phyloP scores from a whole-genome alignment of 352 stramenopile species.

The Pythium monospermum region DNA sequence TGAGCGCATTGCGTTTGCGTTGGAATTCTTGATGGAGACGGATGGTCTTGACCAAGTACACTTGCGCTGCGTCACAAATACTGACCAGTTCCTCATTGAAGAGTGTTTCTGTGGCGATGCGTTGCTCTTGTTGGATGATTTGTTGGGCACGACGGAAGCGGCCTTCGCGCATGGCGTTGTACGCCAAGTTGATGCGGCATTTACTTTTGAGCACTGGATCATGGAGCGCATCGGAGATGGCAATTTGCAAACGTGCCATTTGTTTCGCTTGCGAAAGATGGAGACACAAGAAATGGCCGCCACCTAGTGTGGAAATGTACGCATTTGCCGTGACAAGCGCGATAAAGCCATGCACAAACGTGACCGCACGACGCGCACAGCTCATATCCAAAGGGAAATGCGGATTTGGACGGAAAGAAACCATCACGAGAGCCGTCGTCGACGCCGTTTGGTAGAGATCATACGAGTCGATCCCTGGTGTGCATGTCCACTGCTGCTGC shows the following conservation, averaged over 20 bases:
- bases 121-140: constrained; percentile 43
- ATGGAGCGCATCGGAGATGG: constrained; percentile 61
- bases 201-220: constrained; percentile 79
- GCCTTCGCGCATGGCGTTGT: constrained; percentile 69
- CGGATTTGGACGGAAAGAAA: constrained; percentile 42
- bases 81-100: constrained; percentile 50
- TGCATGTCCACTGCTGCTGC: too few species aligned
- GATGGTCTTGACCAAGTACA: constrained; percentile 70
- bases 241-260: constrained; percentile 76
- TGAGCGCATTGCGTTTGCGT: constrained; percentile 21
- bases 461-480: neutral
- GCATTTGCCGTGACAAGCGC: constrained; percentile 77
- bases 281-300: constrained; percentile 73
- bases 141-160: constrained; percentile 50
- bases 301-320: constrained; percentile 80
- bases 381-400: constrained; percentile 53
- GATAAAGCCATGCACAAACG: constrained; percentile 62
- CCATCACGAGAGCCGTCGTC: constrained; percentile 25
- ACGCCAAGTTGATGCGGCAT: constrained; percentile 76
- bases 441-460: neutral
- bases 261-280: constrained; percentile 67
- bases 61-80: constrained; percentile 50
- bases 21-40: constrained; percentile 51
- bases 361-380: constrained; percentile 58
- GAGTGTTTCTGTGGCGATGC: constrained; percentile 41